These are phyloP conservation scores for Teratosphaeria epicoccoides DNA, from an alignment of 2,329 filamentous ascomycete genomes.

Conservation along the genomic window DNA sequence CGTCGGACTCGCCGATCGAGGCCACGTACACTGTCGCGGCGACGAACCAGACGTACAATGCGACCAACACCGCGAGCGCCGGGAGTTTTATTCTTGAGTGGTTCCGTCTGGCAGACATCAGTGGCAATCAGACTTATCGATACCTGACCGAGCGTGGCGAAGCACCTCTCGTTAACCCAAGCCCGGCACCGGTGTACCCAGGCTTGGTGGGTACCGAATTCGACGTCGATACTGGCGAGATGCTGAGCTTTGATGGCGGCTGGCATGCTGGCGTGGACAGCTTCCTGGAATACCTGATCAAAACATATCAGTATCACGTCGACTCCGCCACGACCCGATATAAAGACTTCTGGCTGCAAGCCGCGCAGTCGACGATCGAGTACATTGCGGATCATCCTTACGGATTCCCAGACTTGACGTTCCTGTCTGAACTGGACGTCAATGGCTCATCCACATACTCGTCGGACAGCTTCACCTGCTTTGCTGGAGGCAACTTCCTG, in stretches of 20 bases:
- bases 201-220: slow-evolving; percentile 12
- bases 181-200: slow-evolving; percentile 4
- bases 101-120: slow-evolving; percentile 6
- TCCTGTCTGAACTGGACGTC: slow-evolving; percentile 6
- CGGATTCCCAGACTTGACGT: slow-evolving; percentile 5
- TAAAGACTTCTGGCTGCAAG: slow-evolving; percentile 8
- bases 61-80: slow-evolving; percentile 6
- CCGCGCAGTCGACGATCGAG: slow-evolving; percentile 4
- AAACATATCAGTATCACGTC: slow-evolving; percentile 6
- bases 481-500: slow-evolving; percentile 9
- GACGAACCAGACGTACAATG: slow-evolving; percentile 7
- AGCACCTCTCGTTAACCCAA: slow-evolving; percentile 6
- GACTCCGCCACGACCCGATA: slow-evolving; percentile 3
- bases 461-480: slow-evolving; percentile 6
- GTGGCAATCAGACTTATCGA: slow-evolving; percentile 7
- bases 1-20: slow-evolving; percentile 1
- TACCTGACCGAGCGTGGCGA: slow-evolving; percentile 4
- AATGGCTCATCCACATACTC: slow-evolving; percentile 3
- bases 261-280: slow-evolving; percentile 8
- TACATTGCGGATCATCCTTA: slow-evolving; percentile 6
- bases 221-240: slow-evolving; percentile 11
- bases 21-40: slow-evolving; percentile 3
- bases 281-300: slow-evolving; percentile 9
- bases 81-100: slow-evolving; percentile 9
- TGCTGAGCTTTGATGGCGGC: slow-evolving; percentile 6